Conservation (phyloP, 2,329 filamentous ascomycete species). For the Chalaropsis ovoidea region DNA sequence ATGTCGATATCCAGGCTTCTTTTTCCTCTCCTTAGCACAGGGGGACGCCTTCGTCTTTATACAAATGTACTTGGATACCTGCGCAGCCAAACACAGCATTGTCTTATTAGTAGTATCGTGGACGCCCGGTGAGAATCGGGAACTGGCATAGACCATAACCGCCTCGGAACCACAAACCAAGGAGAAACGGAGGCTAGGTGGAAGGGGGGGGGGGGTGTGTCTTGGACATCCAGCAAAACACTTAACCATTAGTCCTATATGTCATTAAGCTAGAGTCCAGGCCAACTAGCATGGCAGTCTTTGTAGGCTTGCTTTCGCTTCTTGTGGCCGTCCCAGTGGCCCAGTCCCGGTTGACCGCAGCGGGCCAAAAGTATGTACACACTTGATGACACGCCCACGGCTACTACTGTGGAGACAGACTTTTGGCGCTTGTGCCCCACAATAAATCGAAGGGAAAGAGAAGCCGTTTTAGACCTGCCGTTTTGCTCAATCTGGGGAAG, state of each 20-base stretch:
- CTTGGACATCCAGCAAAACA: not conserved
- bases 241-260: not conserved
- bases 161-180: constrained; percentile 14
- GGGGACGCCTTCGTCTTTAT: constrained; percentile 21
- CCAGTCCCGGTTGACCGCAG: constrained; percentile 6
- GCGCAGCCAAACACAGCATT: not conserved
- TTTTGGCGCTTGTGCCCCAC: constrained; percentile 4
- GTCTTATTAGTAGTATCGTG: constrained; percentile 12
- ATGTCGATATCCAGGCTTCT: constrained; percentile 14
- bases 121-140: constrained; percentile 12
- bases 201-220: constrained; percentile 4
- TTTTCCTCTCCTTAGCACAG: constrained; percentile 8
- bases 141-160: constrained; percentile 6
- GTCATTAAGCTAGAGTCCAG: not conserved
- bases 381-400: not conserved
- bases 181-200: constrained; percentile 14
- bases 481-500: not conserved
- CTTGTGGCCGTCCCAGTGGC: not conserved
- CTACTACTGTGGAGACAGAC: not conserved
- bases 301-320: not conserved
- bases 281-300: not conserved
- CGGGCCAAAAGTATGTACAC: constrained; percentile 2
- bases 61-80: constrained; percentile 11
- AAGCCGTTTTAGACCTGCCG: not conserved
- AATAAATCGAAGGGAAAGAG: constrained; percentile 9